Evolutionary conservation across 2,329 filamentous ascomycete genomes (phyloP), one percentile per base, ranked within the genome.

Genomic region (Xenosphaeropsis pyriputrescens): DNA sequence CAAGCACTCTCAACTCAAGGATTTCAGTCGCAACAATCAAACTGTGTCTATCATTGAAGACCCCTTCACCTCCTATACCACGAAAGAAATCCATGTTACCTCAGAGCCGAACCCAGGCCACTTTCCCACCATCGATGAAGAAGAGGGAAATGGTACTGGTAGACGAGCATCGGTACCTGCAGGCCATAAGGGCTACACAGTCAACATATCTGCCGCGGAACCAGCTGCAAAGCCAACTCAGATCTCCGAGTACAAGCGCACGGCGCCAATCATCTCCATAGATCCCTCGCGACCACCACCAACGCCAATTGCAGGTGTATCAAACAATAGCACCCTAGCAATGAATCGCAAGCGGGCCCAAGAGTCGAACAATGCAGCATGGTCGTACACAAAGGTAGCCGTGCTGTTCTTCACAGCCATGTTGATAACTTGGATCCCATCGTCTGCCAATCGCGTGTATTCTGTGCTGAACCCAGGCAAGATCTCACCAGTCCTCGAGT

Each of bases 361-460:
- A 13, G 42, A 50, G 33, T 43, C 72, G 15, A 76, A 70, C 51
- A 76, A 67, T 29, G 77, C 77, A 2, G 72, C 76, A 1, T 79
- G 73, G 73, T 68, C 71, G 1, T 84, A 84, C 52, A 72, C 77
- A 39, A 80, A 80, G 48, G 80, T 78, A 34, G 70, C 79, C 1
- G 62, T 82, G 18, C 64, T 84, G 7, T 83, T 84, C 64, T 84
- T 84, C 57, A 65, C 74, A 1, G 78, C 78, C 1, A 67, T 85
- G 41, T 63, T 83, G 36, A 68, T 84, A 18, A 83, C 80, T 5
- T 85, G 79, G 79, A 73, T 88, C 40, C 85, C 74, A 1, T 86
- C 81, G 1, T 83, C 77, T 16, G 69, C 79, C 42, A 91, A 93
- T 54, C 70, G 85, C 8, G 70, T 88, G 13, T 86, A 81, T 57